Base-by-base conservation (phyloP, 179 eudicot genomes). In the Spinacia oleracea region DNA sequence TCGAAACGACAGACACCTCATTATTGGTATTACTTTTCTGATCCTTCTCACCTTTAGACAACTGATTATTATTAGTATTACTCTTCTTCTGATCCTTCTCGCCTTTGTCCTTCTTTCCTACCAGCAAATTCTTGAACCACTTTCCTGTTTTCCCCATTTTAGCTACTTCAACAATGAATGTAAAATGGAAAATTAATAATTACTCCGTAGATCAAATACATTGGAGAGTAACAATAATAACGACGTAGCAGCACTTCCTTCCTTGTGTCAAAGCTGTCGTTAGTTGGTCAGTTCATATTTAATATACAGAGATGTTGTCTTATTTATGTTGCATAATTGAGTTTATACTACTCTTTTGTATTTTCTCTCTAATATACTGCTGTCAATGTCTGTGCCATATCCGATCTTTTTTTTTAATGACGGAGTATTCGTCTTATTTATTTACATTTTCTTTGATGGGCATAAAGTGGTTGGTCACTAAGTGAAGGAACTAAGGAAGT, bases 71-170 rank as follows among this genome's bases (percentile, higher is more conserved):
- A 45, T 25, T 80, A 27, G 11, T 35, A 38, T 38, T 4, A 38
- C 40, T 38, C 40, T 38, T n/a, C n/a, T 67, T 78, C 32, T 38
- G 51, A 25, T 63, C 63, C 48, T 79, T 70, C 31, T 12, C 32
- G 43, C 4, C 23, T 14, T 72, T 75, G 31, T 87, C 89, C 83
- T 90, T 92, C 78, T 90, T 94, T 5, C 91, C 91, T 3, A 81
- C 79, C 80, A 91, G 79, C 80, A 94, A 78, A 83, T 81, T 88
- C 75, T 79, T 89, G 60, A 93, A 77, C 98, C 98, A 94, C 77
- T 86, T 92, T 48, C 97, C 83, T 9, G 97, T 84, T 74, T 88
- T 93, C 65, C 93, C 98, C 98, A 93, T 93, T 66, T 81, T 74
- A 35, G 4, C 8, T 53, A 72, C 70, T 25, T 32, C 58, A 25